Evolutionary conservation across 73 alveolate species (phyloP).

Genomic region (Paramecium tetraurelia): DNA sequence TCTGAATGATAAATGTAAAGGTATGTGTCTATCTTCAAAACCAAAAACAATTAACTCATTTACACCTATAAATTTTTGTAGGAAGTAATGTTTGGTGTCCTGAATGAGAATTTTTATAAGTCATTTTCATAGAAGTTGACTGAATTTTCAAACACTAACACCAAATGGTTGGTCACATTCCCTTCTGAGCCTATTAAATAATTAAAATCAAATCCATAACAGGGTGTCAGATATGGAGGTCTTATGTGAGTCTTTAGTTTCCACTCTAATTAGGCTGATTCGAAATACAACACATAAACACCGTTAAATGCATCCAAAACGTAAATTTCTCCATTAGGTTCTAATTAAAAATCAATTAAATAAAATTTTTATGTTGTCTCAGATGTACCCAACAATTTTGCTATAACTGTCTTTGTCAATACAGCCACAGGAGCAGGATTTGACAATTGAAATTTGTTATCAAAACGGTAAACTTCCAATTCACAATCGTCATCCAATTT

Average conservation of each 20-base stretch:
- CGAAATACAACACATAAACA: neutral
- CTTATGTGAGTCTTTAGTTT: neutral
- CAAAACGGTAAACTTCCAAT: neutral
- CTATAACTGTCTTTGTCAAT: neutral
- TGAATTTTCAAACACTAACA: neutral
- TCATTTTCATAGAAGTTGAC: neutral
- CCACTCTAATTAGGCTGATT: neutral
- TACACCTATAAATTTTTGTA: neutral
- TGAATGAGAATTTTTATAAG: neutral
- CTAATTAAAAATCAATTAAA: neutral
- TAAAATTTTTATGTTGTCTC: neutral
- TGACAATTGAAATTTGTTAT: neutral
- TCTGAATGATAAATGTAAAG: neutral
- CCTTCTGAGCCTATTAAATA: neutral
- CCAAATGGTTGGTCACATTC: neutral
- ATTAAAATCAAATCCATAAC: slow-evolving; percentile 8
- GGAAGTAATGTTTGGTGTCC: neutral
- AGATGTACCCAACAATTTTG: neutral
- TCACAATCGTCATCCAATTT: neutral
- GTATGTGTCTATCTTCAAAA: neutral
- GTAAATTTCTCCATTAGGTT: neutral
- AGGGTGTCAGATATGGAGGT: neutral
- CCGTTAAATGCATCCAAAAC: slow-evolving; percentile 41
- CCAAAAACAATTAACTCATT: neutral
- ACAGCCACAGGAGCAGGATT: neutral